Conservation (phyloP, 78 protist genomes). For the Tieghemostelium lacteum region DNA sequence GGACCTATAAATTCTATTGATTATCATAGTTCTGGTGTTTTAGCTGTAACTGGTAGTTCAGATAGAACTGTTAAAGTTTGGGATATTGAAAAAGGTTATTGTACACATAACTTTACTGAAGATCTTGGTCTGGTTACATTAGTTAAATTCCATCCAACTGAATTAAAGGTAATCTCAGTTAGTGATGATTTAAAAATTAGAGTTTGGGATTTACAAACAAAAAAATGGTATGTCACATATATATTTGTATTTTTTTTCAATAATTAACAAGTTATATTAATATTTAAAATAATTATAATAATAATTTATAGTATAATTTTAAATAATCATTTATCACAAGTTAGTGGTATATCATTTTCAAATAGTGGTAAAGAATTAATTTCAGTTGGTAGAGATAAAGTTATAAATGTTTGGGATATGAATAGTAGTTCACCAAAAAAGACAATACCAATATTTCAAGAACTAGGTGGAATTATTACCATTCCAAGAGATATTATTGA, state of each 20-base stretch:
- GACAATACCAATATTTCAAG: conserved; percentile 69
- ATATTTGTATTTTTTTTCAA: background rate
- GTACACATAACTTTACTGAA: conserved; percentile 74
- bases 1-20: conserved; percentile 55
- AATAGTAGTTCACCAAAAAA: conserved; percentile 17
- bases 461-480: conserved; percentile 36
- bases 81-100: conserved; percentile 80
- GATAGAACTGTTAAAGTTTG: conserved; percentile 72
- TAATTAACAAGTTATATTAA: background rate
- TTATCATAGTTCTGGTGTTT: conserved; percentile 44
- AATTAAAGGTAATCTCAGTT: conserved; percentile 23
- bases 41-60: conserved; percentile 67
- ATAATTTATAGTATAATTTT: background rate
- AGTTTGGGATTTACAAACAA: conserved; percentile 69
- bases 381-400: conserved; percentile 76
- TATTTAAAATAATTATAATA: background rate
- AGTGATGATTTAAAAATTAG: conserved; percentile 64
- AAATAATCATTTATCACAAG: conserved; percentile 44
- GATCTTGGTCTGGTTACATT: conserved; percentile 25
- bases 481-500: conserved; percentile 23
- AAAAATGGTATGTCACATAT: conserved; percentile 29
- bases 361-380: conserved; percentile 44
- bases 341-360: conserved; percentile 61
- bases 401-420: conserved; percentile 70
- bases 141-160: conserved; percentile 63